Conservation (phyloP, 2,329 filamentous ascomycete species). For the Xylariaceae sp. region DNA sequence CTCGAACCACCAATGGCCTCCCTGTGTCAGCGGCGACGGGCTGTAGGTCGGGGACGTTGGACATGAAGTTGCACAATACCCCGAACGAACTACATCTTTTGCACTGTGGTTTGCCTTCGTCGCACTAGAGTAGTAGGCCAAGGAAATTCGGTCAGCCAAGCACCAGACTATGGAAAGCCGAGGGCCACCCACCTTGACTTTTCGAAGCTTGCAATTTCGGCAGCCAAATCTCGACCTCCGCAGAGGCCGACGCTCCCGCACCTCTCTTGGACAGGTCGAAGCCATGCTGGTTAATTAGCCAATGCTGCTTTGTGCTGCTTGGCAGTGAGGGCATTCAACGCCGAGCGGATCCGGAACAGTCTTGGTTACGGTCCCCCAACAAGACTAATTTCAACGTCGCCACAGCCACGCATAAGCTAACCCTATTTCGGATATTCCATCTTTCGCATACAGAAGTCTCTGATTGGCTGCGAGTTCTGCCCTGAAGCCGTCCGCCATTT, state of each 20-base stretch:
- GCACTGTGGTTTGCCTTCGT: conserved; percentile 54
- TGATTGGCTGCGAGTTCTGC: conserved; percentile 26
- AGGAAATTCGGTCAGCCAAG: background rate
- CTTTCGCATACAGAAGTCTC: conserved; percentile 20
- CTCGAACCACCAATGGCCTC: conserved; percentile 26
- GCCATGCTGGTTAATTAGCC: background rate
- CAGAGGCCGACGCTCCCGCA: conserved; percentile 14
- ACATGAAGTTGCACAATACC: conserved; percentile 52
- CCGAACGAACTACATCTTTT: conserved; percentile 51
- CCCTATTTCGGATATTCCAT: conserved; percentile 19
- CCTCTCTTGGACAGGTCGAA: background rate
- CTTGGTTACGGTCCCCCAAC: too few relatives aligned
- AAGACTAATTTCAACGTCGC: too few relatives aligned
- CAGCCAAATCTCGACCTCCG: conserved; percentile 55
- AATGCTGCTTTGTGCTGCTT: background rate
- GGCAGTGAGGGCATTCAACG: too few relatives aligned
- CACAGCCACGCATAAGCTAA: conserved; percentile 22
- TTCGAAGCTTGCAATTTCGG: conserved; percentile 58
- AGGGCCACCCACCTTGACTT: conserved; percentile 50
- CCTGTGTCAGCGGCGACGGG: conserved; percentile 38
- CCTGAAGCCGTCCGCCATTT: too few relatives aligned
- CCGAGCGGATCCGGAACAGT: too few relatives aligned
- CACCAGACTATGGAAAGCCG: background rate
- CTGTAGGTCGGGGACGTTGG: conserved; percentile 48
- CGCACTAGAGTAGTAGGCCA: conserved; percentile 47